Percentiles rank a stretch among this genome's conserved stretches.
Evolutionary conservation across 306 rosid species (phyloP).

Genomic region (Castanea mollissima): DNA sequence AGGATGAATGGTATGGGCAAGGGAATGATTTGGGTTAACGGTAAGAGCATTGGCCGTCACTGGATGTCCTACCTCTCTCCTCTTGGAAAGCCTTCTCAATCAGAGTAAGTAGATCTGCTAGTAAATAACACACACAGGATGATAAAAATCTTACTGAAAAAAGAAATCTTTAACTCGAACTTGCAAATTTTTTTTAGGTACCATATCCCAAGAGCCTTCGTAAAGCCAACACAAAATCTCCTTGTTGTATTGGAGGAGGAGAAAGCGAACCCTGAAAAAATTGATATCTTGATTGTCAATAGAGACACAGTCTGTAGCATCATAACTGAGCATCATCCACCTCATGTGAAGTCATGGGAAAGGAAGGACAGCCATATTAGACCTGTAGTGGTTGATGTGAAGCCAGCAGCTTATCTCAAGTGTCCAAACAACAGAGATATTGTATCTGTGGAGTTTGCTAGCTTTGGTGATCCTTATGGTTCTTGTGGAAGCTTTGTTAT

Average conservation of each 20-base stretch:
- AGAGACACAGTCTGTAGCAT: slow-evolving; percentile 74
- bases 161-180: background rate
- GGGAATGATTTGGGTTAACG: slow-evolving; percentile 86
- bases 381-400: background rate
- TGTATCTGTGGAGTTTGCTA: slow-evolving; percentile 54
- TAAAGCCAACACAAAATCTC: slow-evolving; percentile 46
- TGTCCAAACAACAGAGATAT: slow-evolving; percentile 51
- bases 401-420: slow-evolving; percentile 37
- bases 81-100: slow-evolving; percentile 50
- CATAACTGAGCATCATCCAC: slow-evolving; percentile 44
- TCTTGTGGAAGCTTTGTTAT: slow-evolving; percentile 39
- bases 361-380: slow-evolving; percentile 31
- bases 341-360: slow-evolving; percentile 58
- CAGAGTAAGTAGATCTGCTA: slow-evolving; percentile 51
- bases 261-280: slow-evolving; percentile 22
- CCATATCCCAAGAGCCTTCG: slow-evolving; percentile 75
- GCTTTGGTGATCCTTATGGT: slow-evolving; percentile 74
- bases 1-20: slow-evolving; percentile 77
- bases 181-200: slow-evolving; percentile 42
- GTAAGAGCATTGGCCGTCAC: slow-evolving; percentile 69
- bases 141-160: background rate
- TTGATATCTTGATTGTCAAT: slow-evolving; percentile 54
- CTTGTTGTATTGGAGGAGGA: slow-evolving; percentile 81
- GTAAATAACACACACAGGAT: background rate
- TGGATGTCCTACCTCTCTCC: slow-evolving; percentile 76